Base-by-base conservation (phyloP, 202 grass and related monocot genomes). In the Saccharum hybrid region DNA sequence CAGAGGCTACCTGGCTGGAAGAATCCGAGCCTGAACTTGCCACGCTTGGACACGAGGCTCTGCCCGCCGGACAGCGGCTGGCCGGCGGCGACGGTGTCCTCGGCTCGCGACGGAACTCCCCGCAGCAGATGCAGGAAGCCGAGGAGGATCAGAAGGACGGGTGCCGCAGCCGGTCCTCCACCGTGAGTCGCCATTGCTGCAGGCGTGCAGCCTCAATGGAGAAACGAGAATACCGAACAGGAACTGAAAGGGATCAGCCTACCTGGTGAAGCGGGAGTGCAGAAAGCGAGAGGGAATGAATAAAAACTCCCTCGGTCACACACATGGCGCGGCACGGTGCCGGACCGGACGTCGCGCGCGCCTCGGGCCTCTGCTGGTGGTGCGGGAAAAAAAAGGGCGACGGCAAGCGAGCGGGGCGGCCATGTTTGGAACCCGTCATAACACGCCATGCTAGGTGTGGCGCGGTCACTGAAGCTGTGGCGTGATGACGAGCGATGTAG, bases 1-100 rank as follows among this genome's bases (percentile, higher is more conserved):
- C 10, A 5, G 2, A 49, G 3, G 13, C 23, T 77, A 88, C 89
- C 89, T 82, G 81, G 56, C 68, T 74, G 74, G 85, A 93, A 93
- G 91, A 93, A 93, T 15, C 91, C 91, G 26, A 93, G 82, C 10
- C 46, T 72, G 81, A 93, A 90, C 71, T 88, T 90, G 69, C 88
- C 88, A 15, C 65, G 71, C 77, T 39, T 72, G 69, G 91, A 90
- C 59, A 80, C 86, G 1, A 93, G 82, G 42, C 16, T 86, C 37
- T 84, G 75, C 6, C 9, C 15, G 23, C 79, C 85, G 54, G 75
- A 83, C 5, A 93, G 64, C 66, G 91, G 72, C n/a, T 56, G 82
- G 19, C 18, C 68, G 45, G 13, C 63, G 30, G 71, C 63, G 45
- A 93, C 74, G 23, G 79, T 86, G 34, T 93, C 85, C 7, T 22